Evolutionary conservation across 352 stramenopile species (phyloP).

Genomic region (Phytophthora tubulina): DNA sequence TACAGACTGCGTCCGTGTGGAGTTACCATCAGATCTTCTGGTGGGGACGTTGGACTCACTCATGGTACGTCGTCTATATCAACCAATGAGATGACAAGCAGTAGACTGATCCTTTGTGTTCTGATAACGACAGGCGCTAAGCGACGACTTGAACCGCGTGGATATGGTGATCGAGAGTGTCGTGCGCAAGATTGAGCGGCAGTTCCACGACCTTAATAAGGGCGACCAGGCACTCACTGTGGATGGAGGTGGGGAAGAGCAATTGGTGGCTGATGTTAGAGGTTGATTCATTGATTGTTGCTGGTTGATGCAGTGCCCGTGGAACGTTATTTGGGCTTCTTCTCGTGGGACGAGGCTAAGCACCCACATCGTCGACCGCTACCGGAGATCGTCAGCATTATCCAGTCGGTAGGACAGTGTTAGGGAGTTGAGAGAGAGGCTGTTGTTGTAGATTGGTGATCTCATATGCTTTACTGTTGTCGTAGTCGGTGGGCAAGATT

Average conservation of each 20-base stretch:
- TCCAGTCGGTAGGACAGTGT: slow-evolving; percentile 82
- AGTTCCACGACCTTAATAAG: slow-evolving; percentile 95
- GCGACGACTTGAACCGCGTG: slow-evolving; percentile 96
- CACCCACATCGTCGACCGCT: slow-evolving; percentile 96
- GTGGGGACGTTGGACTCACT: slow-evolving; percentile 98
- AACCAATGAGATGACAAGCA: neutral
- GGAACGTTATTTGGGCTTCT: slow-evolving; percentile 96
- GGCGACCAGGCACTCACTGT: slow-evolving; percentile 86
- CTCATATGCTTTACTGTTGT: neutral
- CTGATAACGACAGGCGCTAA: slow-evolving; percentile 60
- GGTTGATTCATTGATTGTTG: slow-evolving; percentile 2
- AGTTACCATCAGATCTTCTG: slow-evolving; percentile 94
- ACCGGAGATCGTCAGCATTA: slow-evolving; percentile 96
- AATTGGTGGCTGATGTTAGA: neutral
- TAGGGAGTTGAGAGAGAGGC: neutral
- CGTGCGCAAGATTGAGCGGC: slow-evolving; percentile 97
- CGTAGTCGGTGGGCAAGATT: slow-evolving; percentile 92
- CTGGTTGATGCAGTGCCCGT: slow-evolving; percentile 77
- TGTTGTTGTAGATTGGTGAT: neutral
- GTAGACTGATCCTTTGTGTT: slow-evolving; percentile 2
- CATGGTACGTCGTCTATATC: slow-evolving; percentile 77
- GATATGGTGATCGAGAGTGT: slow-evolving; percentile 95
- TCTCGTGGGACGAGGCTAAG: slow-evolving; percentile 98
- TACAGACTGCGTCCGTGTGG: slow-evolving; percentile 83
- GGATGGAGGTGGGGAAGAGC: slow-evolving; percentile 62